Conservation (phyloP, 148 eudicot genomes). For the Mesembryanthemum crystallinum region DNA sequence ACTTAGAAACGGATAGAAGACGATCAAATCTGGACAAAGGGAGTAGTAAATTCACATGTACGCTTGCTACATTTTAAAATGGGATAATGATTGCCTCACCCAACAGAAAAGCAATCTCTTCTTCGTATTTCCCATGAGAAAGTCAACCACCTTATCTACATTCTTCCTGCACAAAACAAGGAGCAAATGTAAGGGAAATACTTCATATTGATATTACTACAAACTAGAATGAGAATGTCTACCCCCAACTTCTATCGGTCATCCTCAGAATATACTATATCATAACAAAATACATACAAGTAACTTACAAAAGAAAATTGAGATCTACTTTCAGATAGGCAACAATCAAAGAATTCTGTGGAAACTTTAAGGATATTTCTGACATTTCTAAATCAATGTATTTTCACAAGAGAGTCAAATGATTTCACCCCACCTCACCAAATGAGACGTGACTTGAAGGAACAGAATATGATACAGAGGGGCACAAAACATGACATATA, state of each 20-base stretch:
- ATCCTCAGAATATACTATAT: not conserved
- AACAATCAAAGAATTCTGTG: too few relatives aligned
- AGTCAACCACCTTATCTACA: slow-evolving; percentile 44
- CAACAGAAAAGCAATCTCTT: slow-evolving; percentile 57
- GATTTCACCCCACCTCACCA: not conserved
- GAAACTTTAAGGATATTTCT: not conserved
- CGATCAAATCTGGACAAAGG: too few relatives aligned
- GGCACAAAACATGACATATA: slow-evolving; percentile 5
- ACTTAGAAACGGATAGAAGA: too few relatives aligned
- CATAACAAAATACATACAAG: not conserved
- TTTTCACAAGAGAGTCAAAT: slow-evolving; percentile 1
- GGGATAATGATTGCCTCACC: slow-evolving; percentile 45
- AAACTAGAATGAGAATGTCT: not conserved
- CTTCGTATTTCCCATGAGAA: slow-evolving; percentile 53
- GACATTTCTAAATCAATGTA: not conserved
- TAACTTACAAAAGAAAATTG: too few relatives aligned
- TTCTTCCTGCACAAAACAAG: slow-evolving; percentile 46
- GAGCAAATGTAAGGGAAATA: not conserved
- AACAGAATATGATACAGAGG: not conserved
- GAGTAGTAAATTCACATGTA: not conserved
- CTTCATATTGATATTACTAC: not conserved
- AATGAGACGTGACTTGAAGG: not conserved
- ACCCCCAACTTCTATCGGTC: not conserved
- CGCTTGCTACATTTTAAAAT: slow-evolving; percentile 8
- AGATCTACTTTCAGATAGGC: too few relatives aligned